phyloP scores from a whole-genome alignment of 2,329 filamentous ascomycete species.

The Apiospora kogelbergensis region DNA sequence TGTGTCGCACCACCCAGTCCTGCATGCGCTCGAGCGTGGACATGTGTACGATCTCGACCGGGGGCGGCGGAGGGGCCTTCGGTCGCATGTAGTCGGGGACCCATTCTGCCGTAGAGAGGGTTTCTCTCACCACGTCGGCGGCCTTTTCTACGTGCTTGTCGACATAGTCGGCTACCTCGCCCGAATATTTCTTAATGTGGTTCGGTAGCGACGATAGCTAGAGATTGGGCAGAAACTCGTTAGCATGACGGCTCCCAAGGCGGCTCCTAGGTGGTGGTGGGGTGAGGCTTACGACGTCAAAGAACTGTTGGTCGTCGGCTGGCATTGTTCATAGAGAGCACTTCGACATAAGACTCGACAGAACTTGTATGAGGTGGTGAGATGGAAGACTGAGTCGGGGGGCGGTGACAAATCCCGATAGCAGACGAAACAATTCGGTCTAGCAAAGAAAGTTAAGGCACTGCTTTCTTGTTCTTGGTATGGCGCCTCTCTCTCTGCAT shows the following conservation, averaged over 20 bases:
- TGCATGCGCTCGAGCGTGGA: conserved; percentile 55
- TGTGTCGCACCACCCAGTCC: conserved; percentile 72
- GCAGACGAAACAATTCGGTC: background rate
- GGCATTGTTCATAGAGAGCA: conserved; percentile 56
- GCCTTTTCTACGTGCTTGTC: conserved; percentile 79
- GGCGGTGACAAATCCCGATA: background rate
- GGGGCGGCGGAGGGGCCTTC: conserved; percentile 48
- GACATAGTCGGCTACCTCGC: conserved; percentile 74
- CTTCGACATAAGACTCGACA: background rate
- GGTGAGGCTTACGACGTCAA: conserved; percentile 66
- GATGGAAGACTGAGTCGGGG: background rate
- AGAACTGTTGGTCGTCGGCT: conserved; percentile 74
- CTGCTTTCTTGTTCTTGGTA: background rate
- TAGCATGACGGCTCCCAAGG: background rate
- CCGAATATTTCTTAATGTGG: conserved; percentile 70
- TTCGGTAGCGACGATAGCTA: conserved; percentile 55
- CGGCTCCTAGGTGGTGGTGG: conserved; percentile 9
- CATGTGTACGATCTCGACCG: conserved; percentile 31
- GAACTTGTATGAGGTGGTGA: background rate
- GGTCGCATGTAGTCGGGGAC: conserved; percentile 68
- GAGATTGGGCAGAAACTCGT: background rate
- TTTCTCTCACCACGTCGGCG: conserved; percentile 68
- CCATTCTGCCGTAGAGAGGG: conserved; percentile 68
- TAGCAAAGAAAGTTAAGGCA: conserved; percentile 4
- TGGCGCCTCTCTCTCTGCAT: background rate